A percentile compares a stretch with the other conserved stretches of the same genome.
These are phyloP conservation scores for Chaetomium strumarium DNA, from an alignment of 2,329 filamentous ascomycete genomes.

Conservation along the genomic window DNA sequence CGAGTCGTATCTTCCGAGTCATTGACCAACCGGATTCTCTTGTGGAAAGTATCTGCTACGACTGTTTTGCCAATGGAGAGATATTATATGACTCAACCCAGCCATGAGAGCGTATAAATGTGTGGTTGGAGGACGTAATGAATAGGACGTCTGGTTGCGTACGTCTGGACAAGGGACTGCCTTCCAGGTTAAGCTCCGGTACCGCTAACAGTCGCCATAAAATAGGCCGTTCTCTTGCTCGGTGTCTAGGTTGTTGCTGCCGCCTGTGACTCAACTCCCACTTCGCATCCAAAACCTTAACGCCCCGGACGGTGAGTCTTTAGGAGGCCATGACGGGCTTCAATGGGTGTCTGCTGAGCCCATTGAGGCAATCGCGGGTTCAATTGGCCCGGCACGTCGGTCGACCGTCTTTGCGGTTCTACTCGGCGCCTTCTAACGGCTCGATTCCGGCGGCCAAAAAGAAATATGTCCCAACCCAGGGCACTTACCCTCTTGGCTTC, in stretches of 20 bases:
- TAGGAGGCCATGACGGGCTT: conserved; percentile 20
- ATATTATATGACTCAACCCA: no score
- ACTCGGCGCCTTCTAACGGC: conserved; percentile 54
- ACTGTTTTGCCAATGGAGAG: no score
- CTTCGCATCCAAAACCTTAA: background rate
- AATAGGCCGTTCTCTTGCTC: background rate
- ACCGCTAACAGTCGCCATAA: no score
- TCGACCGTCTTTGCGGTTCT: conserved; percentile 36
- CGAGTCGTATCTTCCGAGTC: no score
- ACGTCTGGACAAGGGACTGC: no score
- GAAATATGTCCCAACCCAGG: conserved; percentile 81
- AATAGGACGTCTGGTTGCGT: no score
- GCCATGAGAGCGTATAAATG: no score
- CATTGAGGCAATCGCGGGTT: conserved; percentile 23
- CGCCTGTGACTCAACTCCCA: conserved; percentile 6
- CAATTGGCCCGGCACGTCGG: conserved; percentile 20
- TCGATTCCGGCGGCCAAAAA: conserved; percentile 71
- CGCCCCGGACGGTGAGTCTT: background rate
- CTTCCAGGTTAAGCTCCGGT: no score
- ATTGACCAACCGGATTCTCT: no score
- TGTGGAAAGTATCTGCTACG: no score
- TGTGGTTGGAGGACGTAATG: no score
- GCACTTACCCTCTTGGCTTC: conserved; percentile 89
- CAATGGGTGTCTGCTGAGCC: conserved; percentile 18
- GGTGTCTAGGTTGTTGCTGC: no score